phyloP scores from a whole-genome alignment of 1,284 basidiomycete genomes.

The Cerrena zonata region DNA sequence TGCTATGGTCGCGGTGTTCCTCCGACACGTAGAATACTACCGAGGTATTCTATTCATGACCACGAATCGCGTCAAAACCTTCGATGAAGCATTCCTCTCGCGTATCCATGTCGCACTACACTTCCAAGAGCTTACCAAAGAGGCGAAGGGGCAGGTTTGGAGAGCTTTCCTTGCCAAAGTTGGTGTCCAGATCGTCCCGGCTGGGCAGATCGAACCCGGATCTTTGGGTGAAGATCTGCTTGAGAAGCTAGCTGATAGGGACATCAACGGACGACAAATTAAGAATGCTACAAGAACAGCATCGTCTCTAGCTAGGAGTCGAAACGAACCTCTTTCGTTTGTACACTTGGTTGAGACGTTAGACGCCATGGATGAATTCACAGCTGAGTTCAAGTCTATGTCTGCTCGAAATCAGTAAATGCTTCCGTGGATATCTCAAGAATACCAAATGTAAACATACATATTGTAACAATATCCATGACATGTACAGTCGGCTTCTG shows the following conservation, averaged over 20 bases:
- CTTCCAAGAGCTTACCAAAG: slow-evolving; percentile 46
- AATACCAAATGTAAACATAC: too few relatives aligned
- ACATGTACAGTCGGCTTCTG: too few relatives aligned
- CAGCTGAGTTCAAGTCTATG: slow-evolving; percentile 35
- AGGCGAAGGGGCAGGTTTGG: slow-evolving; percentile 51
- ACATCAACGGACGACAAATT: slow-evolving; percentile 58
- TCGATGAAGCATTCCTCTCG: slow-evolving; percentile 66
- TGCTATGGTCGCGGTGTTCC: slow-evolving; percentile 61
- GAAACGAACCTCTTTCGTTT: slow-evolving; percentile 38
- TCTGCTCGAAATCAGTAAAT: background rate
- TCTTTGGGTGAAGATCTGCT: slow-evolving; percentile 37
- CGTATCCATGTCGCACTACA: slow-evolving; percentile 60
- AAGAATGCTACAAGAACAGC: slow-evolving; percentile 61
- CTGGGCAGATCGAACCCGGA: slow-evolving; percentile 2
- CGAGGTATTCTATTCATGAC: slow-evolving; percentile 63
- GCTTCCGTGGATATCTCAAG: too few relatives aligned
- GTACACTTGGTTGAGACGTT: slow-evolving; percentile 50
- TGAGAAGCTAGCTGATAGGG: slow-evolving; percentile 37
- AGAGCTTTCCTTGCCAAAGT: slow-evolving; percentile 47
- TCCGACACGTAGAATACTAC: slow-evolving; percentile 60
- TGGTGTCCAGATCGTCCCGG: slow-evolving; percentile 22
- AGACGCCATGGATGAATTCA: slow-evolving; percentile 57
- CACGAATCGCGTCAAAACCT: slow-evolving; percentile 57
- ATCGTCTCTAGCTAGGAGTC: slow-evolving; percentile 46
- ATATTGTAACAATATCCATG: too few relatives aligned